Evolutionary conservation across 1,284 basidiomycete genomes (phyloP).

Genomic region (Cryptococcus jaspeensis): DNA sequence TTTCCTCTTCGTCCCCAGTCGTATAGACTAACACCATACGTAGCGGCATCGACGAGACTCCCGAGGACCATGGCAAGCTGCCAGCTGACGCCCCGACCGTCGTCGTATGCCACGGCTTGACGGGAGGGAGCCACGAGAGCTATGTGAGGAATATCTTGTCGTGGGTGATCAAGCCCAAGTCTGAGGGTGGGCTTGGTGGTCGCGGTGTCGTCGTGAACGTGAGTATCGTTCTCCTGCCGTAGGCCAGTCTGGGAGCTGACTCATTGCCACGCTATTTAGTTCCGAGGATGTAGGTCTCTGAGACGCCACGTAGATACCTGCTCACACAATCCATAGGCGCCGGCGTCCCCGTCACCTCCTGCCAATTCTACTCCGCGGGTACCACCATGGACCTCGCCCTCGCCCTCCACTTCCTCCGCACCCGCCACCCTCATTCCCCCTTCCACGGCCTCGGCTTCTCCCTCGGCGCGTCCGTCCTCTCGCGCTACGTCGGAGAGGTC

Average conservation of each 20-base stretch:
- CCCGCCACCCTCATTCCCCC: constrained; percentile 73
- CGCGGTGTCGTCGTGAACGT: constrained; percentile 80
- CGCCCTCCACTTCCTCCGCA: constrained; percentile 72
- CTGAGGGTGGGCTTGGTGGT: constrained; percentile 78
- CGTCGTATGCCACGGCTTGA: constrained; percentile 75
- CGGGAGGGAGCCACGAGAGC: constrained; percentile 84
- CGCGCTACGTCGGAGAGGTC: constrained; percentile 88
- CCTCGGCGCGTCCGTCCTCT: constrained; percentile 87
- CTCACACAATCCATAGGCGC: constrained; percentile 56
- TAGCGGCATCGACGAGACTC: constrained; percentile 57
- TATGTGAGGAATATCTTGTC: constrained; percentile 79
- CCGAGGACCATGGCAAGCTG: constrained; percentile 55
- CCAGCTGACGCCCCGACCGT: constrained; percentile 71
- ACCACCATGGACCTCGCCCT: constrained; percentile 82
- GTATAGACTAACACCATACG: constrained; percentile 59
- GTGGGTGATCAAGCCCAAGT: constrained; percentile 62
- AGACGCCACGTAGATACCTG: not conserved
- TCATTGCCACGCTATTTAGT: constrained; percentile 48
- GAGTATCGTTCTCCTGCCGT: constrained; percentile 18
- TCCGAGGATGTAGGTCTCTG: constrained; percentile 71
- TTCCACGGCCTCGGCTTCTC: constrained; percentile 89
- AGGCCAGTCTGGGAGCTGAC: not conserved
- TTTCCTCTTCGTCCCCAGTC: too few species aligned
- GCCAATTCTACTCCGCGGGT: constrained; percentile 77
- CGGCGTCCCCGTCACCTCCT: constrained; percentile 66